Conservation (phyloP, 2,329 filamentous ascomycete species). For the Xylariaceae sp. region DNA sequence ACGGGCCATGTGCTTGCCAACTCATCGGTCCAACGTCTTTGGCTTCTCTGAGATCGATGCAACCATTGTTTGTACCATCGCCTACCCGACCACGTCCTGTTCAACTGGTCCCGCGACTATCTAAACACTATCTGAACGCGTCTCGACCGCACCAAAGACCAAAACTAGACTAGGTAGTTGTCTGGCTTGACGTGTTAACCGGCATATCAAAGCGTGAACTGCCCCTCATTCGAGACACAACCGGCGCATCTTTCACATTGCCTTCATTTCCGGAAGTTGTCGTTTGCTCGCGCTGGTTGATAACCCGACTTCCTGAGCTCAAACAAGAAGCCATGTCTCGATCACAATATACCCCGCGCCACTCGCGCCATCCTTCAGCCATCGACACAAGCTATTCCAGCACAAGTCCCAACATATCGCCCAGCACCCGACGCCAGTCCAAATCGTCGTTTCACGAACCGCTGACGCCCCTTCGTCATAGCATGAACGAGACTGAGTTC, state of each 20-base stretch:
- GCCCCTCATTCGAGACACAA: not conserved
- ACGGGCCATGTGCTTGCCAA: slow-evolving; percentile 15
- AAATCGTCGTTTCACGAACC: slow-evolving; percentile 50
- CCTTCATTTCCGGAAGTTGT: not conserved
- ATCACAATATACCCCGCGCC: slow-evolving; percentile 53
- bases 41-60: slow-evolving; percentile 21
- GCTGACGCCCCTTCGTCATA: slow-evolving; percentile 45
- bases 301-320: not conserved
- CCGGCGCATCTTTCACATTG: slow-evolving; percentile 4
- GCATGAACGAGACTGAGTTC: slow-evolving; percentile 47
- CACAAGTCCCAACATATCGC: slow-evolving; percentile 42
- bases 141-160: not conserved
- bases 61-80: slow-evolving; percentile 23
- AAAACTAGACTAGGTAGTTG: not conserved
- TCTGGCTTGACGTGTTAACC: slow-evolving; percentile 1
- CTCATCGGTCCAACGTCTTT: slow-evolving; percentile 9
- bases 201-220: not conserved
- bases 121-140: slow-evolving; percentile 1
- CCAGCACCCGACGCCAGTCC: slow-evolving; percentile 46
- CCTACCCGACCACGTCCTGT: slow-evolving; percentile 6
- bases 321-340: slow-evolving; percentile 37
- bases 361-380: slow-evolving; percentile 56
- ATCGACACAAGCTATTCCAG: slow-evolving; percentile 41
- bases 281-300: slow-evolving; percentile 1
- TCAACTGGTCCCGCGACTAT: slow-evolving; percentile 3